Evolutionary conservation across 306 rosid genomes (phyloP), one percentile per base, ranked within the genome.

Genomic region (Luffa aegyptiaca): DNA sequence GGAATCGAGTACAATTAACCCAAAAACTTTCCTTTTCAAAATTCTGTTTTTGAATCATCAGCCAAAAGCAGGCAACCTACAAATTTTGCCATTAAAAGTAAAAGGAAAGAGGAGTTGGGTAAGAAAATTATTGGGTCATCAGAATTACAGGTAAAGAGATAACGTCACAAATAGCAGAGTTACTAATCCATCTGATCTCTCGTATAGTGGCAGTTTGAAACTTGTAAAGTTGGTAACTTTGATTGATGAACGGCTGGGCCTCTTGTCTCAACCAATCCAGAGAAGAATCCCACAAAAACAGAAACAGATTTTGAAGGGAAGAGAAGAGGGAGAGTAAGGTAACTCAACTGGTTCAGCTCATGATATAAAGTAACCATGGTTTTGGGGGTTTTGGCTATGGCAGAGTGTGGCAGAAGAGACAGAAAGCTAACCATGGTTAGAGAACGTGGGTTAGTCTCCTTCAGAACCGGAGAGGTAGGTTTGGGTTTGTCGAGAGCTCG

Each of bases 361-460:
- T 65, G 84, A 85, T 81, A 77, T 80, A 84, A 88, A 79, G 87
- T 88, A 84, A 89, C 94, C 92, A 79, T 86, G 89, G 90, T 89
- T 88, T 55, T 10, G 70, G 7, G 55, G 10, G 26, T 49, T 52
- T 20, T 46, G 64, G 76, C 11, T 44, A 42, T 69, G 75, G 51
- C 51, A 63, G 45, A 63, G 80, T 65, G 80, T 16, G 36, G 83
- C 82, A 20, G 82, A 56, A 49, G 77, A 11, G 81, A 66, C 64
- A 78, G 82, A 84, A 58, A 7, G 2, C n/a, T 82, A 90, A 91
- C 94, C 90, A 84, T 77, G 87, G 94, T 88, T 84, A 86, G 9
- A n/a, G 21, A 82, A 58, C 61, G 52, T 58, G 81, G 88, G 79
- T 68, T 76, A 62, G 72, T 62, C 77, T 72, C 59, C 77, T 48